Percentiles rank a stretch among this genome's conserved stretches.
Conservation (phyloP, 169 alveolate genomes). For the Plasmodium reichenowi region DNA sequence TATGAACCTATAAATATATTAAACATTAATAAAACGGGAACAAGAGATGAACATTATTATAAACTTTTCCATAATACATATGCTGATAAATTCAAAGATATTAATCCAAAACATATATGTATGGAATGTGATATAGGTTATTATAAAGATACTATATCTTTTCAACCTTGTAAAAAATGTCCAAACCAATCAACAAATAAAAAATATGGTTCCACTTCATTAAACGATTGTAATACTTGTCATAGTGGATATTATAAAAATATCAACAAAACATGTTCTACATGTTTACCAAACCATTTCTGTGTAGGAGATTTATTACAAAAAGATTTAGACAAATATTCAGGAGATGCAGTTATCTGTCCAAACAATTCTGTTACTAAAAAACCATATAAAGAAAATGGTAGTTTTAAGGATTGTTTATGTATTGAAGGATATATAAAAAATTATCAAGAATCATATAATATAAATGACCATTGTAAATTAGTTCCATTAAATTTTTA, state of each 20-base stretch:
- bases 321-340: constrained; percentile 71
- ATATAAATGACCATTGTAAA: constrained; percentile 78
- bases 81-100: constrained; percentile 2
- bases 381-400: constrained; percentile 81
- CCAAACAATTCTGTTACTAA: constrained; percentile 82
- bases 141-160: constrained; percentile 79
- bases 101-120: constrained; percentile 76
- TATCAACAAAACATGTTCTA: constrained; percentile 17
- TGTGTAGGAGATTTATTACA: constrained; percentile 87
- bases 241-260: constrained; percentile 58
- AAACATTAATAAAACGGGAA: constrained; percentile 13
- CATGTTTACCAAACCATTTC: constrained; percentile 79
- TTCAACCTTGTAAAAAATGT: constrained; percentile 83
- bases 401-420: constrained; percentile 80
- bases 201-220: constrained; percentile 23
- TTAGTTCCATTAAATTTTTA: constrained; percentile 81
- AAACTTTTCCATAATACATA: constrained; percentile 30
- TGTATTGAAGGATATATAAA: constrained; percentile 73
- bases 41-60: constrained; percentile 42
- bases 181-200: constrained; percentile 54
- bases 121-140: constrained; percentile 84
- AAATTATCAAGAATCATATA: constrained; percentile 82
- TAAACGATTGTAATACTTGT: constrained; percentile 45
- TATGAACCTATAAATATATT: constrained; percentile 66
- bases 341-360: constrained; percentile 83